phyloP scores from a whole-genome alignment of 495 filamentous ascomycete genomes.

The Symbiotaphrina buchneri region DNA sequence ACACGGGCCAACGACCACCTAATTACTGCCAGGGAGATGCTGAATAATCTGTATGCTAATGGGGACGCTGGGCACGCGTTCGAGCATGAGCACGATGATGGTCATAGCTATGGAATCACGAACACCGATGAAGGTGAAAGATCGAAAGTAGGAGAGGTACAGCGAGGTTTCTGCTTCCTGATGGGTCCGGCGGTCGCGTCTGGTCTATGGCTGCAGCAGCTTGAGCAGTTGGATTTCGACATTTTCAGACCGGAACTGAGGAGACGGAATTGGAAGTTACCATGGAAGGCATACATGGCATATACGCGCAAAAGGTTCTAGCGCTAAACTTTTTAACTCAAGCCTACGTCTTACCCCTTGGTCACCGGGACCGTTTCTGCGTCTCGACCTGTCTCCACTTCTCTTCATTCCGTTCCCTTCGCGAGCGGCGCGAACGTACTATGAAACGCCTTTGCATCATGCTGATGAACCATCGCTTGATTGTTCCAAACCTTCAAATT shows the following conservation, averaged over 20 bases:
- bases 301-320: conserved; percentile 35
- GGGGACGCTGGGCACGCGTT: conserved; percentile 60
- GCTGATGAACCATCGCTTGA: too few species aligned
- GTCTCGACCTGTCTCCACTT: too few species aligned
- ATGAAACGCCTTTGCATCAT: too few species aligned
- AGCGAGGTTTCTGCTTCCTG: conserved; percentile 51
- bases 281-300: conserved; percentile 65
- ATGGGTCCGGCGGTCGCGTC: conserved; percentile 65
- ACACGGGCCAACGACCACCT: conserved; percentile 88
- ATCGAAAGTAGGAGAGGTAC: conserved; percentile 23
- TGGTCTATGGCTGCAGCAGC: conserved; percentile 47
- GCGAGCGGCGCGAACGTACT: too few species aligned
- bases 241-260: conserved; percentile 42
- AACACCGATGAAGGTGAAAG: conserved; percentile 1
- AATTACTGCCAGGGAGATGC: conserved; percentile 82
- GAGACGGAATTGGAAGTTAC: conserved; percentile 62
- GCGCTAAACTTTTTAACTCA: too few species aligned
- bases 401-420: too few species aligned
- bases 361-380: too few species aligned
- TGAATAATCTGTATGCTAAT: conserved; percentile 51
- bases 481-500: too few species aligned
- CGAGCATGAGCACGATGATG: conserved; percentile 63
- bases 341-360: too few species aligned
- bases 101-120: conserved; percentile 18
- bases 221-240: conserved; percentile 71